Conservation (phyloP, 495 filamentous ascomycete species). For the Stereocaulon alpinum region DNA sequence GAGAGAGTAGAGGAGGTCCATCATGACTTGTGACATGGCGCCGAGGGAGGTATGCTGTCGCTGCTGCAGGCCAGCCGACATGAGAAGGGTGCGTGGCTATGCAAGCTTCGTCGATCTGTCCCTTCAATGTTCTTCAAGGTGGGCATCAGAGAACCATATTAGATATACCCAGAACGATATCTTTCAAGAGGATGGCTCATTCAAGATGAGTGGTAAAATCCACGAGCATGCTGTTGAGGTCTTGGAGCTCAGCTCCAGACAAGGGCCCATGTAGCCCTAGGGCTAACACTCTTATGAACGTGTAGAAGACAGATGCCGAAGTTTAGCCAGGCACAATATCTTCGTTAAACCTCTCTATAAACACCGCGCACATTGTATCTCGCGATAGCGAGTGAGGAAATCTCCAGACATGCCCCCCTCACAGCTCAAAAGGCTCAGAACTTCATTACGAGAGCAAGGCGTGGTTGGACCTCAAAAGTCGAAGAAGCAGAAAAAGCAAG, state of each 20-base stretch:
- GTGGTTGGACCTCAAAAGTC: slow-evolving; percentile 81
- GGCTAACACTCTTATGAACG: not conserved
- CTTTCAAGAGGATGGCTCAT: not conserved
- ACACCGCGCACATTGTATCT: not conserved
- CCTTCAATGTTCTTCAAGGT: not conserved
- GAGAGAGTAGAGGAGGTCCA: slow-evolving; percentile 81
- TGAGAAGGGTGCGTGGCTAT: slow-evolving; percentile 2
- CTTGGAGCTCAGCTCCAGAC: not conserved
- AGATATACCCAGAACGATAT: not conserved
- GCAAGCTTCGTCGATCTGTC: not conserved
- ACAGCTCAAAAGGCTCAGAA: slow-evolving; percentile 89
- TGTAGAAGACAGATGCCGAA: not conserved
- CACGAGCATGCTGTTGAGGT: not conserved
- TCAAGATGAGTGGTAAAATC: not conserved
- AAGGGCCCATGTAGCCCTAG: not conserved
- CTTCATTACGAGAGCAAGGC: slow-evolving; percentile 76
- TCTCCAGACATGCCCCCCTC: slow-evolving; percentile 69
- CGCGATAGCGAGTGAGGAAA: not conserved
- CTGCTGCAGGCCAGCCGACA: slow-evolving; percentile 10
- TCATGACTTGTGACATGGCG: slow-evolving; percentile 71
- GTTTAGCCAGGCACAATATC: not conserved
- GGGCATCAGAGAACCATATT: not conserved
- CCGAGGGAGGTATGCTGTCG: slow-evolving; percentile 14
- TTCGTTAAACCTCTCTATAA: not conserved
- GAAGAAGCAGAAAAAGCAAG: slow-evolving; percentile 78